Conservation (phyloP, 176 grass and related monocot species). For the Juncus effusus region DNA sequence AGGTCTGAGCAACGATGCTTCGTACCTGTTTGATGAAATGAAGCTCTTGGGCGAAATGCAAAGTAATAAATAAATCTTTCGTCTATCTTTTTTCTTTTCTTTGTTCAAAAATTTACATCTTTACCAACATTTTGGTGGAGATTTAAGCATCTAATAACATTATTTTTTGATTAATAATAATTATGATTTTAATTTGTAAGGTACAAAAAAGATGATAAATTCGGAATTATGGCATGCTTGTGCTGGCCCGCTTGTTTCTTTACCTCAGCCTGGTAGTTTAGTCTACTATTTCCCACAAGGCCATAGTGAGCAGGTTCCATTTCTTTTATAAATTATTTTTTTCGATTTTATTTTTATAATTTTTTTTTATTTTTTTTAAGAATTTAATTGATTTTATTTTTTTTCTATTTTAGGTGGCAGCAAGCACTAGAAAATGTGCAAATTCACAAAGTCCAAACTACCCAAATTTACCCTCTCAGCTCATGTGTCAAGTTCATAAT, state of each 20-base stretch:
- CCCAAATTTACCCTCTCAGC: conserved; percentile 79
- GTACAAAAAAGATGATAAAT: conserved; percentile 81
- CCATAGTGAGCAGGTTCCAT: conserved; percentile 87
- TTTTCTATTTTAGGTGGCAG: conserved; percentile 59
- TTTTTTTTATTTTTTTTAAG: not conserved
- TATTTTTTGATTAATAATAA: not conserved
- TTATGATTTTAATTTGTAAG: conserved; percentile 24
- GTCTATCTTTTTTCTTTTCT: not conserved
- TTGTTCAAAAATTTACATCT: not conserved
- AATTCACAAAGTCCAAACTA: conserved; percentile 85
- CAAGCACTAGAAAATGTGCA: conserved; percentile 69
- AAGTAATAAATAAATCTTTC: conserved; percentile 35
- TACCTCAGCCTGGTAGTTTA: conserved; percentile 82
- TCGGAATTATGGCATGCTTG: conserved; percentile 98
- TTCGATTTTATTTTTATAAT: not conserved
- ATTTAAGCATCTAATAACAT: not conserved
- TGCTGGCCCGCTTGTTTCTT: conserved; percentile 76
- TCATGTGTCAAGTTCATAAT: conserved; percentile 94
- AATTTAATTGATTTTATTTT: not conserved
- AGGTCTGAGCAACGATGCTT: conserved; percentile 54
- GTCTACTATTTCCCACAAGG: conserved; percentile 94
- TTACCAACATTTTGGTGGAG: not conserved
- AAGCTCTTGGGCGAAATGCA: conserved; percentile 77
- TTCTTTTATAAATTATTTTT: not conserved
- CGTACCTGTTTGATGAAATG: conserved; percentile 83